These are phyloP conservation scores for Chalara sp. DNA, from an alignment of 2,329 filamentous ascomycete species.

Conservation along the genomic window DNA sequence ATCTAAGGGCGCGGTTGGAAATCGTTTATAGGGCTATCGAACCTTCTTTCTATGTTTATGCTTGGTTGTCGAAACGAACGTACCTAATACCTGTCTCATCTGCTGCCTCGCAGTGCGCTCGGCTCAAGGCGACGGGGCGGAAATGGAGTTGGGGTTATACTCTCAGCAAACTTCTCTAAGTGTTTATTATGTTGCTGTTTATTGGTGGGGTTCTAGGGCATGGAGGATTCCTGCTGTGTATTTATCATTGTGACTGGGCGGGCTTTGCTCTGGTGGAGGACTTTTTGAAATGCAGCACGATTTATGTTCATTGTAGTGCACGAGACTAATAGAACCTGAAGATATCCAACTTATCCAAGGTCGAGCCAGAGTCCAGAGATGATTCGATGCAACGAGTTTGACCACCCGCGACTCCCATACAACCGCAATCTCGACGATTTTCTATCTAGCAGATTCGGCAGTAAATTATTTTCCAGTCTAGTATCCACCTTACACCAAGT, in stretches of 20 bases:
- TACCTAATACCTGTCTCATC: conserved; percentile 23
- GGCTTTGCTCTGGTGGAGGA: conserved; percentile 13
- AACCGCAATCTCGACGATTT: no score
- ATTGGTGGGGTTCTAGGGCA: conserved; percentile 10
- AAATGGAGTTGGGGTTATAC: conserved; percentile 19
- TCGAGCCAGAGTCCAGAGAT: no score
- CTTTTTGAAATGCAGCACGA: conserved; percentile 18
- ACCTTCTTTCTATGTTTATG: conserved; percentile 19
- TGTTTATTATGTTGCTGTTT: conserved; percentile 18
- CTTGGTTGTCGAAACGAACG: conserved; percentile 18
- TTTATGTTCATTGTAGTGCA: conserved; percentile 3
- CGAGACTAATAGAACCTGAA: no score
- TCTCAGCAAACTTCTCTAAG: conserved; percentile 16
- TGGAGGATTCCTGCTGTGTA: conserved; percentile 24
- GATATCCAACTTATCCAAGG: no score
- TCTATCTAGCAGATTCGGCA: no score
- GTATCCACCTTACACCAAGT: no score
- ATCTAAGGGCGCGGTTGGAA: conserved; percentile 17
- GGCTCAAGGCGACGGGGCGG: conserved; percentile 13
- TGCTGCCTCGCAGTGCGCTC: conserved; percentile 17
- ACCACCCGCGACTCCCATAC: no score
- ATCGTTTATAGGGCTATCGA: conserved; percentile 15
- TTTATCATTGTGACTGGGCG: conserved; percentile 21
- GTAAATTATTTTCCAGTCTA: no score
- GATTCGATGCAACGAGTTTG: no score